Evolutionary conservation across 2,329 filamentous ascomycete species (phyloP).

Genomic region (Fusarium cyanostomum): DNA sequence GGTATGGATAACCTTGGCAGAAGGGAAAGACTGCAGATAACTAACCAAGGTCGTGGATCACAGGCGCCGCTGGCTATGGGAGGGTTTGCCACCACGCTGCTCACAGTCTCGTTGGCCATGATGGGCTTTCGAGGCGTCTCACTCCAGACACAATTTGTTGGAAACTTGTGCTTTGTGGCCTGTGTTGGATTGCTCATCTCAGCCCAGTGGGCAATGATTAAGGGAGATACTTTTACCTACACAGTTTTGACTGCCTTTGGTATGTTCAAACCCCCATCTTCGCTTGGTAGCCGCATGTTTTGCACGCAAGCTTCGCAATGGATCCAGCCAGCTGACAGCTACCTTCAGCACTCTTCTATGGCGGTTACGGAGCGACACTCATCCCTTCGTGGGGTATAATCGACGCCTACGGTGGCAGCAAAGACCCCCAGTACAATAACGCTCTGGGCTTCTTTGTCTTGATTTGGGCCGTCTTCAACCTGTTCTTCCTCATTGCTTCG

Average conservation of each 20-base stretch:
- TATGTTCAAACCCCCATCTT: neutral
- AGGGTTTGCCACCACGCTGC: constrained; percentile 41
- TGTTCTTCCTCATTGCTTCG: constrained; percentile 41
- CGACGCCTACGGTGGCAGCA: constrained; percentile 36
- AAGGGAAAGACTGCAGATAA: neutral
- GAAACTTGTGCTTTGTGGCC: constrained; percentile 42
- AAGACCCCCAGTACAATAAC: constrained; percentile 33
- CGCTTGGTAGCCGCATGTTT: too few species aligned
- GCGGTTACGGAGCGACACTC: constrained; percentile 37
- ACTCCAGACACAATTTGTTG: constrained; percentile 40
- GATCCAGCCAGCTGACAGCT: neutral
- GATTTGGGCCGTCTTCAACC: constrained; percentile 43
- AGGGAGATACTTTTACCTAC: constrained; percentile 42
- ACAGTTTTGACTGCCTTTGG: constrained; percentile 42
- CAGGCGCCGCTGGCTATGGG: constrained; percentile 41
- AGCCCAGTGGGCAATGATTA: constrained; percentile 42
- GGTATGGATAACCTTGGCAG: neutral
- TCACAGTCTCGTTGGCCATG: constrained; percentile 39
- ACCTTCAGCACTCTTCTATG: constrained; percentile 39
- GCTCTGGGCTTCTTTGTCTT: constrained; percentile 42
- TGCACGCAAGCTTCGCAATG: too few species aligned
- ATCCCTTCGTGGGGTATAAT: constrained; percentile 35
- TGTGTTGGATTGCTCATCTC: constrained; percentile 40
- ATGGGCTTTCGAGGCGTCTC: constrained; percentile 41
- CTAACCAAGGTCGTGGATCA: neutral